Evolutionary conservation across 768 basidiomycete genomes (phyloP), one percentile per base, ranked within the genome.

Genomic region (Rhodotorula sphaerocarpa): DNA sequence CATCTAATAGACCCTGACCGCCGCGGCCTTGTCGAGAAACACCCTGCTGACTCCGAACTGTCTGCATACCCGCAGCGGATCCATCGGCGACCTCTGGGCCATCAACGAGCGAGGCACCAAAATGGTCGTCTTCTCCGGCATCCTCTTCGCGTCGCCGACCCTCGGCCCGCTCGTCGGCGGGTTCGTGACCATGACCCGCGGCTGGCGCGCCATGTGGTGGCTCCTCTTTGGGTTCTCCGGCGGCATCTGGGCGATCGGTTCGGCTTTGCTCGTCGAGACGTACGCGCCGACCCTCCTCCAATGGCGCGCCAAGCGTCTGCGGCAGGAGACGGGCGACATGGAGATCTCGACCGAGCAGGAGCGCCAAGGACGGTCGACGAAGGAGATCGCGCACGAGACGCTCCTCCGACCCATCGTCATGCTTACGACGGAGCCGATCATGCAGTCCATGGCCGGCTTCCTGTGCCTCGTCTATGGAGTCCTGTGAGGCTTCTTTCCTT

Each of bases 161-260:
- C 83, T 83, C 10, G 84, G 84, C 0, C 84, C 86, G 2, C 80
- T 87, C 46, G 76, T 84, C 21, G 79, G 82, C 34, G 84, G 83
- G 62, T 81, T 84, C 67, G 74, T 81, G 9, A 74, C 80, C 3
- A 47, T 61, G 50, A 79, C 20, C 23, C 73, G 79, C 15, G 79
- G 78, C 12, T 87, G 85, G 84, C 71, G 83, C 67, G 84, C 82
- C 82, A 78, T 85, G 2, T 86, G 82, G 76, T 61, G 28, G 46
- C 7, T 23, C 6, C 10, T 48, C 28, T 34, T 47, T 25, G 36
- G 65, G 30, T 57, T 72, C 31, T 62, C 64, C 51, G 69, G 62
- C 50, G 46, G 69, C 59, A n/a, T 60, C 31, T 44, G 72, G 66
- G 59, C 69, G 39, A 69, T 71, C 43, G 73, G 73, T 55, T 73